Percentiles rank a stretch among this genome's conserved stretches.
Conservation (phyloP, 495 filamentous ascomycete species). For the Aspergillus olivimuriae region DNA sequence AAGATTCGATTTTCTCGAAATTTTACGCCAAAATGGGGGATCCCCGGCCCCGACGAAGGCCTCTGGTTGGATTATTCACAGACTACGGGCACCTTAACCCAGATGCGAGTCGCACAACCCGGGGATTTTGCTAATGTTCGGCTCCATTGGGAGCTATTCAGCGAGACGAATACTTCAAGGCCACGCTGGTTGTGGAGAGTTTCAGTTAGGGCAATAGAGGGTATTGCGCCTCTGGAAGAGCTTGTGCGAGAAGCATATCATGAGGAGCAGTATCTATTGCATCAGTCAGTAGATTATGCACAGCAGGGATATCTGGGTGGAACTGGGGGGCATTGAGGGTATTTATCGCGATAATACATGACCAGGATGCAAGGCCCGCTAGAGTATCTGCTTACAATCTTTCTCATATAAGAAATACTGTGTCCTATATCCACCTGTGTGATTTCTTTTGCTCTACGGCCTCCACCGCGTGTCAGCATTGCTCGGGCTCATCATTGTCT, state of each 20-base stretch:
- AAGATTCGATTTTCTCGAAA: constrained; percentile 1
- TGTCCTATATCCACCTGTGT: background rate
- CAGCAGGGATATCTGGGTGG: background rate
- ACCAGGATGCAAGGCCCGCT: background rate
- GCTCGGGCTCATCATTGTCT: background rate
- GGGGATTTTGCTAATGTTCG: background rate
- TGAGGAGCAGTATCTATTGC: background rate
- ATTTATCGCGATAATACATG: background rate
- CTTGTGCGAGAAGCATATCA: background rate
- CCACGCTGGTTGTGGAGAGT: background rate
- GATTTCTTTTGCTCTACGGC: background rate
- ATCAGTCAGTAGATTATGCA: background rate
- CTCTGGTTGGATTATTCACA: background rate
- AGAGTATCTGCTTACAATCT: background rate
- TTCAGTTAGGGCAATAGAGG: background rate
- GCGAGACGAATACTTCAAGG: background rate
- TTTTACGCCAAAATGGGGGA: background rate
- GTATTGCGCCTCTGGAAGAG: background rate
- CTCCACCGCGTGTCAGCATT: background rate
- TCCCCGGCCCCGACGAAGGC: background rate
- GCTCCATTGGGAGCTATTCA: background rate
- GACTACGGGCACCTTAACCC: background rate
- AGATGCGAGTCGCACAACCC: background rate
- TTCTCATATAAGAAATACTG: background rate
- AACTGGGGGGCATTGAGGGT: too few species aligned